phyloP scores from a whole-genome alignment of 1,139 yeast genomes.

The Arxiozyma telluris region DNA sequence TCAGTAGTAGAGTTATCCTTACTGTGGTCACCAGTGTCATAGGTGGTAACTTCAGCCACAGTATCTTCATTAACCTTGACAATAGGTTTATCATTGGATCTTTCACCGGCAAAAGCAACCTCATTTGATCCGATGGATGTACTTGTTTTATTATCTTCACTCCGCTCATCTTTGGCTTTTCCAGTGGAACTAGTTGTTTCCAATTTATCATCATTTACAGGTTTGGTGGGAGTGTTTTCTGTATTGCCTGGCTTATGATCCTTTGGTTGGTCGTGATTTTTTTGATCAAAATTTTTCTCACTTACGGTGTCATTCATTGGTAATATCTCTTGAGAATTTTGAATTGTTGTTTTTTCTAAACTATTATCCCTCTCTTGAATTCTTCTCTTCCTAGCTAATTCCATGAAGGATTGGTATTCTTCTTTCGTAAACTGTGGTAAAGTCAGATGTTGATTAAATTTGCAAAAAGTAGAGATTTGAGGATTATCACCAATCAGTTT shows the following conservation, averaged over 20 bases:
- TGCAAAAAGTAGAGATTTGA: slow-evolving; percentile 57
- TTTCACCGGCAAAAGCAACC: not conserved
- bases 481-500: slow-evolving; percentile 36
- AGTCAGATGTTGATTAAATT: slow-evolving; percentile 60
- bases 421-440: slow-evolving; percentile 63
- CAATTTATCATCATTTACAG: not conserved
- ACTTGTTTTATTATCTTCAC: too few species aligned
- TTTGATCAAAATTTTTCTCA: not conserved
- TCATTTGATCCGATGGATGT: not conserved
- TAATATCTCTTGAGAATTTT: not conserved
- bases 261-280: not conserved
- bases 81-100: not conserved
- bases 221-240: not conserved
- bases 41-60: not conserved
- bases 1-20: not conserved
- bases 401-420: slow-evolving; percentile 48
- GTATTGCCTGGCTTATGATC: not conserved
- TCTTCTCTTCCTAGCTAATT: not conserved
- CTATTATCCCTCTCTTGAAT: not conserved
- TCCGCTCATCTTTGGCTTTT: too few species aligned
- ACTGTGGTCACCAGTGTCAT: not conserved
- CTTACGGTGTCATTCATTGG: not conserved
- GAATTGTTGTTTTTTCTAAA: not conserved
- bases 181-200: not conserved
- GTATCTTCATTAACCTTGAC: not conserved